Evolutionary conservation across 2,329 filamentous ascomycete genomes (phyloP), one percentile per base, ranked within the genome.

Genomic region (Dryadomyces sulphureus): DNA sequence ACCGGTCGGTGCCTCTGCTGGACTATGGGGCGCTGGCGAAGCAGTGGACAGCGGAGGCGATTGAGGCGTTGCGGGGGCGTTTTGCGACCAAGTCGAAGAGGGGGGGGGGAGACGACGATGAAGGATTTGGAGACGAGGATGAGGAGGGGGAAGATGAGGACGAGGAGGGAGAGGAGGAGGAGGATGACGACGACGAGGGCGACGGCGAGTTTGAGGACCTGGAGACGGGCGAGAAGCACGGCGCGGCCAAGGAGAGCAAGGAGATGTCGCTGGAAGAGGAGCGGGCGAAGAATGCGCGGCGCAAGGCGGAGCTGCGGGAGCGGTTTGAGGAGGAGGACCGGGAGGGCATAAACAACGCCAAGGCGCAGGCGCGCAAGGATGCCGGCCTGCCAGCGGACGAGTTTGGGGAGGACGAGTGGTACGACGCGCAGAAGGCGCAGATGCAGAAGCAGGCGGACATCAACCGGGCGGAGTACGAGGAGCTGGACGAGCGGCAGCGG

Each of bases 361-460:
- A 93, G 59, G 80, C 84, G 24, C 77, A 81, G 43, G 83, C 83
- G 11, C 75, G 82, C 32, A 71, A 77, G 52, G 83, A 87, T 53
- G 78, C 75, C 25, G 81, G 73, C 30, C 38, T 42, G 39, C 30
- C 48, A 16, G 69, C 78, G 6, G 78, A 90, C 45, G 83, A 93
- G 58, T 96, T 94, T 57, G 92, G 89, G 45, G 92, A 98, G 63
- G 92, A 98, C 59, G 86, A 98, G 47, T 98, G 93, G 93, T 98
- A 98, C 60, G 92, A 96, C 59, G 78, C 84, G 24, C 92, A 98
- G 60, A 98, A 98, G 66, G 86, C 92, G 27, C 75, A 84, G 60
- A 80, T 98, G 49, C 85, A 95, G 64, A 95, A 94, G 65, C 92
- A 98, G 62, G 75, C 92, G 52, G 85, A 93, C 57, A 95, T 98